Base-by-base conservation (phyloP, 805 yeast genomes). In the Candida adriatica region DNA sequence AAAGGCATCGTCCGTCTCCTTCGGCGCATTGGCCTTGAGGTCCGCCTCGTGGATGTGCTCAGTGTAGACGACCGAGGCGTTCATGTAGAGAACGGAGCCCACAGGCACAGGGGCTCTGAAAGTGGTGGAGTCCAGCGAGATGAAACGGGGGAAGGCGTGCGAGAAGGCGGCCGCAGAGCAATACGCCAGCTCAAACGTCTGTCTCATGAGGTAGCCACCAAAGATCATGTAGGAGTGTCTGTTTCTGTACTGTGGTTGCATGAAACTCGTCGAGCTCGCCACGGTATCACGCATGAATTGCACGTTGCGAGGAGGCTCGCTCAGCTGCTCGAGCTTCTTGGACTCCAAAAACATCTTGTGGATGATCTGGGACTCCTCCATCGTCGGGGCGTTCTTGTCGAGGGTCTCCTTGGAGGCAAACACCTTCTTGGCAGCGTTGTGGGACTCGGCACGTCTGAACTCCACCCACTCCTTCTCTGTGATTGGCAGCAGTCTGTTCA, bases 231-330 rank as follows among this genome's bases (percentile, higher is more conserved):
- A 85, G 4, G 94, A 82, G 55, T 88, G 95, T 55, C 95, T 74
- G 64, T 88, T 88, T 60, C 96, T 75, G 62, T 87, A 88, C 62
- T 88, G 96, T 2, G 96, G 96, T 59, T 88, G 96, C 90, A 88
- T 90, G 58, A 87, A 77, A 49, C 79, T 70, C 6, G 95, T 84
- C 8, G 94, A 81, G 31, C 71, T 64, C 32, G 83, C 68, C 31
- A 56, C 61, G 2, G 96, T 79, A 40, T 84, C 79, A 30, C 71
- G 68, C 94, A 86, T 82, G 44, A 72, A 72, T 27, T 67, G 62
- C 18, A 79, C 55, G 39, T 71, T 72, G 16, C 56, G 56, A n/a
- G 80, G 79, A 35, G 60, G 56, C 6, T 53, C 38, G 8, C 44
- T 50, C 13, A 55, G 35, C 13, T 51, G 42, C 16, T 57, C 49